Percentiles rank a stretch among this genome's conserved stretches.
phyloP scores from a whole-genome alignment of 1,284 basidiomycete genomes.

The Jaminaea rosea region DNA sequence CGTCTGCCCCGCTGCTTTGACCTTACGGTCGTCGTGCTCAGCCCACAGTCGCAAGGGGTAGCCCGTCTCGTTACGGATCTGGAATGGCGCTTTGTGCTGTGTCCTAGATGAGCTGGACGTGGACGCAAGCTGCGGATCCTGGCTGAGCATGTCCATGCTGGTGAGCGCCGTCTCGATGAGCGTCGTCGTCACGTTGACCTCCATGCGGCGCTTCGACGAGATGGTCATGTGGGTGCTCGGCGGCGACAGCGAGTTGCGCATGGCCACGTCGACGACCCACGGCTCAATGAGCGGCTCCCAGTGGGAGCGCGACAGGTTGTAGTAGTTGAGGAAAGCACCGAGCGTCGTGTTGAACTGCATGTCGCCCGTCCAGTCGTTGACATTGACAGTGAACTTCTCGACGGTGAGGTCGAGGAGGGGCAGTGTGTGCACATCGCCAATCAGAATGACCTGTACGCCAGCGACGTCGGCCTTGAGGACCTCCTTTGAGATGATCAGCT shows the following conservation, averaged over 20 bases:
- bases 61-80: slow-evolving; percentile 83
- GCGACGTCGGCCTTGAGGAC: slow-evolving; percentile 33
- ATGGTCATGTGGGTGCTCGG: slow-evolving; percentile 59
- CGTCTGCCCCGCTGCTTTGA: slow-evolving; percentile 39
- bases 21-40: slow-evolving; percentile 53
- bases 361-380: slow-evolving; percentile 89
- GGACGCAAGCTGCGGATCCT: slow-evolving; percentile 53
- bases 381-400: slow-evolving; percentile 71
- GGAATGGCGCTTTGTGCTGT: slow-evolving; percentile 79
- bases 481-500: slow-evolving; percentile 42
- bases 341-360: slow-evolving; percentile 51
- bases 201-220: slow-evolving; percentile 71
- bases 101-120: slow-evolving; percentile 46
- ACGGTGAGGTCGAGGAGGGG: slow-evolving; percentile 83
- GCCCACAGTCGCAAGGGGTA: slow-evolving; percentile 50
- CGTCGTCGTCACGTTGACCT: slow-evolving; percentile 83
- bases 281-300: slow-evolving; percentile 99
- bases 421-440: slow-evolving; percentile 89
- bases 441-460: slow-evolving; percentile 84
- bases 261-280: slow-evolving; percentile 70
- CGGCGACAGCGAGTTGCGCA: slow-evolving; percentile 46
- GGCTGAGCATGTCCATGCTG: slow-evolving; percentile 62
- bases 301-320: slow-evolving; percentile 94
- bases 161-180: slow-evolving; percentile 80
- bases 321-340: slow-evolving; percentile 80